A percentile compares a stretch with the other conserved stretches of the same genome.
Conservation (phyloP, 2,329 filamentous ascomycete genomes). For the Fusarium algeriense region DNA sequence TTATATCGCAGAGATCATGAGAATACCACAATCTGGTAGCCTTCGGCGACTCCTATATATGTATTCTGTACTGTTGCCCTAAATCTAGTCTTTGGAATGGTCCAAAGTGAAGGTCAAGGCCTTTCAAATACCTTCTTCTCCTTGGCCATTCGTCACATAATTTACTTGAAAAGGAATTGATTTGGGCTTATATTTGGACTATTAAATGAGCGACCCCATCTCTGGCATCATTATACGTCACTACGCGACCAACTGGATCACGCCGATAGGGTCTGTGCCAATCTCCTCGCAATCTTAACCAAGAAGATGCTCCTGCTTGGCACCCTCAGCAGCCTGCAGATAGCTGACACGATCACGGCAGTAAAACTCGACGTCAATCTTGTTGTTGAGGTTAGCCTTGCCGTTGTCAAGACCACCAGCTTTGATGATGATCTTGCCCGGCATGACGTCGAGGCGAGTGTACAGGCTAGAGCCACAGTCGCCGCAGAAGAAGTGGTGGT, state of each 20-base stretch:
- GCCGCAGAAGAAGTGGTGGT: slow-evolving; percentile 67
- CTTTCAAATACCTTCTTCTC: neutral
- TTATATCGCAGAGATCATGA: neutral
- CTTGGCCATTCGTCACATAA: neutral
- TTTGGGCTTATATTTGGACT: neutral
- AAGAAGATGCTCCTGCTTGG: slow-evolving; percentile 59
- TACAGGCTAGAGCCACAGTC: slow-evolving; percentile 65
- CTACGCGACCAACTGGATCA: neutral
- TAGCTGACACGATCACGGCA: slow-evolving; percentile 62
- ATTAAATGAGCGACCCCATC: neutral
- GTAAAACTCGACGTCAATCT: slow-evolving; percentile 65
- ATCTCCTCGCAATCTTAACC: slow-evolving; percentile 17
- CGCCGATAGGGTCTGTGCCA: neutral
- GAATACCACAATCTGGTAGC: neutral
- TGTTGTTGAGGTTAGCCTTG: slow-evolving; percentile 56
- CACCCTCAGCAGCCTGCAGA: slow-evolving; percentile 56
- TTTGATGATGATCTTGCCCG: slow-evolving; percentile 63
- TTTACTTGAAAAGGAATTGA: neutral
- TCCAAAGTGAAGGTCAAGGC: neutral
- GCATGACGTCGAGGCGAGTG: slow-evolving; percentile 66
- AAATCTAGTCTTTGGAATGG: too few species aligned
- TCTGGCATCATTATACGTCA: neutral
- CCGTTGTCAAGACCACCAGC: slow-evolving; percentile 64
- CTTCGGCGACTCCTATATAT: neutral
- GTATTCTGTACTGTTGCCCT: neutral